A percentile compares a stretch with the other conserved stretches of the same genome.
These are phyloP conservation scores for Teunomyces funiuensis DNA, from an alignment of 805 yeast genomes.

Conservation along the genomic window DNA sequence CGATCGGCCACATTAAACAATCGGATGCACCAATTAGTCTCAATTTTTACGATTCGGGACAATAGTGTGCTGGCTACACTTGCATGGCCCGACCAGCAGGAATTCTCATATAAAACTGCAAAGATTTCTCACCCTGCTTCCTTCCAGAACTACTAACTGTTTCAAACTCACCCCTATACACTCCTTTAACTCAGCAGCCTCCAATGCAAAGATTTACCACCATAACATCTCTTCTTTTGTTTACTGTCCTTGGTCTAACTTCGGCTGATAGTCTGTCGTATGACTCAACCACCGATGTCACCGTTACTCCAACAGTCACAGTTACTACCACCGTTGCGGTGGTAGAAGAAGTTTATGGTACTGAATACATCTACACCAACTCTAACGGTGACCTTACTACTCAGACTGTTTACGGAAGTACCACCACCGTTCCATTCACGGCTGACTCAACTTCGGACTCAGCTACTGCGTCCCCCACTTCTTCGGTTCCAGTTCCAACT, in stretches of 20 bases:
- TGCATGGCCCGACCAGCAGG: background rate
- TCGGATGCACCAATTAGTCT: background rate
- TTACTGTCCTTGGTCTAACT: constrained; percentile 8
- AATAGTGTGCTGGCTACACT: background rate
- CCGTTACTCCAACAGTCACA: constrained; percentile 29
- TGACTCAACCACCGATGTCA: constrained; percentile 22
- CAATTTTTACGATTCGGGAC: background rate
- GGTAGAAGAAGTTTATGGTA: constrained; percentile 25
- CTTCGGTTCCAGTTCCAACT: constrained; percentile 6
- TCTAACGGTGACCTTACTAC: constrained; percentile 31
- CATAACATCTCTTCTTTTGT: constrained; percentile 5
- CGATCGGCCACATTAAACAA: no score
- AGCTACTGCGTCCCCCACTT: background rate
- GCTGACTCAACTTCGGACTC: no score
- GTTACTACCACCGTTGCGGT: constrained; percentile 28
- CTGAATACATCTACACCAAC: constrained; percentile 32
- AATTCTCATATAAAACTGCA: background rate
- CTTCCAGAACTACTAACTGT: background rate
- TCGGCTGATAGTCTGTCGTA: constrained; percentile 8
- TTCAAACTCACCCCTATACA: constrained; percentile 2
- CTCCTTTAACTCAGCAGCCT: background rate
- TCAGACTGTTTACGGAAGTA: constrained; percentile 20
- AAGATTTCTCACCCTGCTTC: background rate
- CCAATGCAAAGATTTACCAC: constrained; percentile 2
- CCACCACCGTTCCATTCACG: constrained; percentile 8